Base-by-base conservation (phyloP, 495 filamentous ascomycete genomes). In the Penicillium simplicissimum region DNA sequence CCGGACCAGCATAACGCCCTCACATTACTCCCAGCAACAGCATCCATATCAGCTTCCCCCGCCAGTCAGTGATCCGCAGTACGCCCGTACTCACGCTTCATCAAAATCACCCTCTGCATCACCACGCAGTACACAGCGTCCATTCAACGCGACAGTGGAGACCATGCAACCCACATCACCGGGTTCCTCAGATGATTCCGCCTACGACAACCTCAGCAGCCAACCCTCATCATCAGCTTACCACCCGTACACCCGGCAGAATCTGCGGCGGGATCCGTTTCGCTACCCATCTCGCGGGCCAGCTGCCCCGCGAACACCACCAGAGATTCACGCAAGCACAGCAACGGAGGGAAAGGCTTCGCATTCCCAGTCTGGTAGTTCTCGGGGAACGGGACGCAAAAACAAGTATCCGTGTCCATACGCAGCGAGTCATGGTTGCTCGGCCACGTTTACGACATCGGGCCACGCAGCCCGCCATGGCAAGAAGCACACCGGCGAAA, bases 401-500 rank as follows among this genome's bases (percentile, higher is more conserved):
- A 84, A 83, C 67, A 84, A 83, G 66, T 84, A 83, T 58, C 81
- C 82, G 4, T 84, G 82, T 43, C 82, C 82, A 1, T 83, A 83
- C 66, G 82, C 85, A 34, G 82, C 87, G 31, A 82, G 80, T 17
- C 88, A 89, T 67, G 80, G 84, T 13, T 95, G 91, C 72, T 79
- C 84, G 33, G 91, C 91, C 65, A 92, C 89, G 0, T 98, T 98
- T 74, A 97, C 94, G 47, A 98, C 94, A 0, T 97, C 95, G 0
- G 94, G 94, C 48, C 94, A 98, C 69, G 91, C 95, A 2, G 93
- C 94, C n/a, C 88, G 94, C 8, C 94, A 98, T 70, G 93, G 92
- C 55, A 96, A 96, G 72, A 96, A 96, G 70, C 94, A 98, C 76
- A 97, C 93, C 0, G 94, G 92, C 23, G 92, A 96, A 78, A 98